These are phyloP conservation scores for Limonium bicolor DNA, from an alignment of 148 eudicot species.

Conservation along the genomic window DNA sequence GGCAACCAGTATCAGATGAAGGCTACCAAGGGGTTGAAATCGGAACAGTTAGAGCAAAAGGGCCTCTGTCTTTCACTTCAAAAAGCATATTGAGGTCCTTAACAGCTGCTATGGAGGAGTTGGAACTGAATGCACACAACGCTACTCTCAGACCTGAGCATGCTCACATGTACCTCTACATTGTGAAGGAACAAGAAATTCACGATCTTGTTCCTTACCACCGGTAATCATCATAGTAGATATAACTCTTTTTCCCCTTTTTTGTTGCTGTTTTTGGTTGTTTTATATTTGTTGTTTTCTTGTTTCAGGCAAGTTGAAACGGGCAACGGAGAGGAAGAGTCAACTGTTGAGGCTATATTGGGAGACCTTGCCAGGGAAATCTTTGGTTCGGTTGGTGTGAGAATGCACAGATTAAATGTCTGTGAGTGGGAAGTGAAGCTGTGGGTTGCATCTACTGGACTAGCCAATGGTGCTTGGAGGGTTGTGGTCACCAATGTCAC, in stretches of 20 bases:
- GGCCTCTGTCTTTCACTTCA: conserved; percentile 60
- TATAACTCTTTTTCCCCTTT: neutral
- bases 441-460: conserved; percentile 67
- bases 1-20: conserved; percentile 78
- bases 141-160: conserved; percentile 73
- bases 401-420: conserved; percentile 84
- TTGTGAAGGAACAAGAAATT: conserved; percentile 73
- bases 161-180: conserved; percentile 92
- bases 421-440: conserved; percentile 98
- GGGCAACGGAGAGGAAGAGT: conserved; percentile 47
- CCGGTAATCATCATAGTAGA: conserved; percentile 43
- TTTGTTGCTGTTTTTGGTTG: neutral
- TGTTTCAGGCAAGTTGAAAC: conserved; percentile 49
- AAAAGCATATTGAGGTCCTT: conserved; percentile 90
- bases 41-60: conserved; percentile 21
- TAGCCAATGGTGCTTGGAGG: conserved; percentile 94
- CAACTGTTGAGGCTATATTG: conserved; percentile 43
- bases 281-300: conserved; percentile 2
- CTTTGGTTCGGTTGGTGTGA: conserved; percentile 60
- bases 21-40: conserved; percentile 55
- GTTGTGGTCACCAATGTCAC: conserved; percentile 75
- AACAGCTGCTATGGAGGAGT: conserved; percentile 85
- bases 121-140: conserved; percentile 89
- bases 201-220: conserved; percentile 79
- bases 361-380: conserved; percentile 68